Evolutionary conservation across 768 basidiomycete species (phyloP), one percentile per base, ranked within the genome.

Genomic region (Xanthoconium purpureum): DNA sequence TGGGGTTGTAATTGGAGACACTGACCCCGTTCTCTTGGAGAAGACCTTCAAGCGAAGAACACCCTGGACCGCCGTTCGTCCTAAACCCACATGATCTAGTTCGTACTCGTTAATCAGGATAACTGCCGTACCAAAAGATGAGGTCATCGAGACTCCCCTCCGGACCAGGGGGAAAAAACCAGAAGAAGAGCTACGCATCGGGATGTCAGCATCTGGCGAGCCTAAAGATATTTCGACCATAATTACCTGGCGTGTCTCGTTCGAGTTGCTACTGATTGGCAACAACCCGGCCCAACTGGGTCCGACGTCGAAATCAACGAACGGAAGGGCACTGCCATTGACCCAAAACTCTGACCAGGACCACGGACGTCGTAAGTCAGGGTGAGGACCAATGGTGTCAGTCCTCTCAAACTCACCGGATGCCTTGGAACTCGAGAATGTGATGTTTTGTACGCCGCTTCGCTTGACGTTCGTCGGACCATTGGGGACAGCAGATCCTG

Each of bases 31-130:
- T 89, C 65, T 90, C 89, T 66, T 89, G 84, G 4, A 90, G 65
- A 36, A 85, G 68, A 17, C 87, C 89, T 65, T 87, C 83, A 0
- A 90, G 73, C 2, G 87, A 87, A 12, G 86, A 88, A 63, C 88
- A 89, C 30, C 89, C 88, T 0, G 88, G 89, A 1, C 89, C 88
- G n/a, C 88, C 88, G 60, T 89, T 89, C 6, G 84, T 87, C 88
- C 87, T 88, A 63, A 20, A 50, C 52, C 3, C 13, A 18, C 6
- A 44, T 30, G 3, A 17, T 52, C 6, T 29, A 46, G 12, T 14
- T 40, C 17, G 44, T 33, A 6, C 13, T 5, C 7, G 1, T 33
- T 12, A 7, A 29, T 17, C 32, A 8, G 9, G 37, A 44, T 40
- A 32, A 10, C 14, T 1, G 11, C 11, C 55, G 47, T 61, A 85